phyloP scores from a whole-genome alignment of 352 stramenopile species.

The Phytopythium sindhum region DNA sequence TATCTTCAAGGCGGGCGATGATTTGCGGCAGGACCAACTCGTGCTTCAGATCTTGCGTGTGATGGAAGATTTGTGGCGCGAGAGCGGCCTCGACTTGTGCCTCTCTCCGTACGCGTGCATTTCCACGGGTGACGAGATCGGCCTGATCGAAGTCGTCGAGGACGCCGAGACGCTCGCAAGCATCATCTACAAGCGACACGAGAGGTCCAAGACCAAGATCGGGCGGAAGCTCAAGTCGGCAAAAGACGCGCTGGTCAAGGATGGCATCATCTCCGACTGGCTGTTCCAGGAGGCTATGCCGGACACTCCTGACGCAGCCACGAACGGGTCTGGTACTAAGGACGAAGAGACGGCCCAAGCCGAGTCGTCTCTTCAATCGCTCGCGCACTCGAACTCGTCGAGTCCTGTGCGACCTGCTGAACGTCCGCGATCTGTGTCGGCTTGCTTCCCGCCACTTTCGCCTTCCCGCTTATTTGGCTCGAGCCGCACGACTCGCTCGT shows the following conservation, averaged over 20 bases:
- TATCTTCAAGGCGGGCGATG: slow-evolving; percentile 93
- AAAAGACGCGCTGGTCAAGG: slow-evolving; percentile 59
- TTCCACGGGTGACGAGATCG: slow-evolving; percentile 80
- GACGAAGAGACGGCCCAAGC: slow-evolving; percentile 8
- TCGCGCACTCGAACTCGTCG: slow-evolving; percentile 8
- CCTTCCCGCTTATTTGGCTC: slow-evolving; percentile 16
- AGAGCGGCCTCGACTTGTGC: slow-evolving; percentile 79
- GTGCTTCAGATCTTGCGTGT: slow-evolving; percentile 89
- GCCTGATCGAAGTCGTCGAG: slow-evolving; percentile 88
- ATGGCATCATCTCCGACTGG: slow-evolving; percentile 72
- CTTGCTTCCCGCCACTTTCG: slow-evolving; percentile 51
- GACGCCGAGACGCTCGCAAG: slow-evolving; percentile 86
- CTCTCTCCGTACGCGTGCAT: slow-evolving; percentile 87
- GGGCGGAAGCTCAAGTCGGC: slow-evolving; percentile 63
- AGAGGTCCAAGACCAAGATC: slow-evolving; percentile 54
- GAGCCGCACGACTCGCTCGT: neutral
- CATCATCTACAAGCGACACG: slow-evolving; percentile 79
- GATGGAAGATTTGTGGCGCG: slow-evolving; percentile 90
- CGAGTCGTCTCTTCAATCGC: neutral
- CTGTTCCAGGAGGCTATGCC: slow-evolving; percentile 31
- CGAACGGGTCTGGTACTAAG: neutral
- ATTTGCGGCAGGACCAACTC: slow-evolving; percentile 93
- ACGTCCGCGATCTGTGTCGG: slow-evolving; percentile 24
- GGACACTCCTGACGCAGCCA: neutral
- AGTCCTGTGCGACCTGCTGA: slow-evolving; percentile 14